These are phyloP conservation scores for Leishmania mexicana DNA, from an alignment of 208 protist genomes.

Conservation along the genomic window DNA sequence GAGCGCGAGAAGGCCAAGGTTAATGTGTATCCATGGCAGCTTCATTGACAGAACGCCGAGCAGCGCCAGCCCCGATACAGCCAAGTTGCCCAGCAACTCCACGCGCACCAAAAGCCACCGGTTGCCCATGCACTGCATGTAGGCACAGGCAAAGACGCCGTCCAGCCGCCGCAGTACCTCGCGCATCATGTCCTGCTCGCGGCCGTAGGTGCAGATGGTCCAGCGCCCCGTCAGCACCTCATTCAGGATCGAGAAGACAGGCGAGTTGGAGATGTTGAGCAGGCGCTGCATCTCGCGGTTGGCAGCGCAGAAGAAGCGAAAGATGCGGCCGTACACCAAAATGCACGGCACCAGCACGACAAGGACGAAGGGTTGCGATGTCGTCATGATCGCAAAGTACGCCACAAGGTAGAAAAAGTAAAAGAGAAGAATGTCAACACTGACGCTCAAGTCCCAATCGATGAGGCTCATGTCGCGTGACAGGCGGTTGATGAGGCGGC, in stretches of 20 bases:
- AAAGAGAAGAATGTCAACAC: conserved; percentile 32
- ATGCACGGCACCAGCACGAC: conserved; percentile 28
- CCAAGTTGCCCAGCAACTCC: conserved; percentile 78
- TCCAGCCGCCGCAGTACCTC: conserved; percentile 49
- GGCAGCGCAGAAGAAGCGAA: conserved; percentile 61
- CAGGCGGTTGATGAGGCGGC: conserved; percentile 95
- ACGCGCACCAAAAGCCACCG: conserved; percentile 91
- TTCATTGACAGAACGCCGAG: conserved; percentile 47
- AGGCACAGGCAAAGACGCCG: conserved; percentile 40
- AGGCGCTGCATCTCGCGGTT: conserved; percentile 89
- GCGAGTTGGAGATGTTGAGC: conserved; percentile 73
- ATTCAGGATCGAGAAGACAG: conserved; percentile 77
- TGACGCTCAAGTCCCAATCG: conserved; percentile 58
- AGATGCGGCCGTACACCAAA: conserved; percentile 67
- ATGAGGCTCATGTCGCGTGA: conserved; percentile 85
- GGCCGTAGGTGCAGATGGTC: conserved; percentile 80
- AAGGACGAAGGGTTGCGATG: conserved; percentile 48
- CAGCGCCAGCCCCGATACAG: conserved; percentile 51
- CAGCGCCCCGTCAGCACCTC: conserved; percentile 65
- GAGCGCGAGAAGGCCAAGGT: conserved; percentile 57
- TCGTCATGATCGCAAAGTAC: conserved; percentile 43
- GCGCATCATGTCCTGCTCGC: conserved; percentile 30
- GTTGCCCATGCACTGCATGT: conserved; percentile 44
- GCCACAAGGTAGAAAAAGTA: conserved; percentile 40
- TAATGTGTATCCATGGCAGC: conserved; percentile 19